A percentile compares a stretch with the other conserved stretches of the same genome.
These are phyloP conservation scores for Drechslerella stenobrocha DNA, from an alignment of 2,329 filamentous ascomycete genomes.

Conservation along the genomic window DNA sequence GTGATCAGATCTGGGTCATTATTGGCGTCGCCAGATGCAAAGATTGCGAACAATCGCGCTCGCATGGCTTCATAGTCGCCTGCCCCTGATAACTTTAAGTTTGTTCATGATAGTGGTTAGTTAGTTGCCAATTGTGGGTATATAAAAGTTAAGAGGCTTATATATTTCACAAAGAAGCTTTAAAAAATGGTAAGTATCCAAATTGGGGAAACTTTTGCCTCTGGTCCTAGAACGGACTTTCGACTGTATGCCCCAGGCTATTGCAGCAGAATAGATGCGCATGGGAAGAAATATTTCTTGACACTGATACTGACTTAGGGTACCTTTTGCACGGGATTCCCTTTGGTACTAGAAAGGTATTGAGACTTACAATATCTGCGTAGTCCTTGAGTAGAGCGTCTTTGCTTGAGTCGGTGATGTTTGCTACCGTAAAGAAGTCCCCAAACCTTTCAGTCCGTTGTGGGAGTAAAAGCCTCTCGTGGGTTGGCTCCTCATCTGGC, in stretches of 20 bases:
- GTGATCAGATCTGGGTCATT: background rate
- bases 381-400: background rate
- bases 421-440: constrained; percentile 6
- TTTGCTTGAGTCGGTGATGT: constrained; percentile 2
- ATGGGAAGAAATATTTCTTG: background rate
- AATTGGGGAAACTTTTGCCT: too few relatives aligned
- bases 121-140: too few relatives aligned
- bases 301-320: background rate
- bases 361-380: constrained; percentile 13
- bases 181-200: too few relatives aligned
- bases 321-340: background rate
- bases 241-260: background rate
- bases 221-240: background rate
- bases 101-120: background rate
- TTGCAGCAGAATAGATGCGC: background rate
- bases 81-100: constrained; percentile 2
- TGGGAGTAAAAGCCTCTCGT: background rate
- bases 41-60: constrained; percentile 16
- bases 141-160: too few relatives aligned
- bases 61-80: constrained; percentile 2
- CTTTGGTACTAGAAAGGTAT: background rate
- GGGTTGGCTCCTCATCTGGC: too few relatives aligned
- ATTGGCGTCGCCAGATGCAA: background rate
- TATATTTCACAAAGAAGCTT: too few relatives aligned
- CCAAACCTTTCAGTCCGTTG: constrained; percentile 13